Base-by-base conservation (phyloP, 192 early-diverging fungal species). In the Phlyctochytrium planicorne region DNA sequence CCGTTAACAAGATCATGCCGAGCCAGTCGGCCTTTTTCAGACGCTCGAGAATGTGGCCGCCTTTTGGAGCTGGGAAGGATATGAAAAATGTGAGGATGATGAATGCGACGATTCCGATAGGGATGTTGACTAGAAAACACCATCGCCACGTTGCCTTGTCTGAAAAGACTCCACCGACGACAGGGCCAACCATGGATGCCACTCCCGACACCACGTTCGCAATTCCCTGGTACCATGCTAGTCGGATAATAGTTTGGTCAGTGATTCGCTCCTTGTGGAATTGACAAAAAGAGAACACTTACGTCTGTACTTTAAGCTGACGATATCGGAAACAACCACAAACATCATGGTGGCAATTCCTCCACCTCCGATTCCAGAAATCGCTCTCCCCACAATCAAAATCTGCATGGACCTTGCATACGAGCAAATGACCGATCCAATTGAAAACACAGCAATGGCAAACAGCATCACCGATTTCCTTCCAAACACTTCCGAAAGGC, bases 401-500 rank as follows among this genome's bases (percentile, higher is more conserved):
- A 82, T 78, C 23, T 34, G 53, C 75, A 86, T 80, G 55, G 47
- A 66, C 23, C 29, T 27, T 29, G 91, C 85, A 30, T 81, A 69
- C 20, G 91, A 92, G 68, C 93, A 91, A n/a, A 95, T 71, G 1
- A 92, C 62, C 0, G 87, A 90, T 1, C 93, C 93, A 2, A 87
- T 47, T 63, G 87, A 80, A 70, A 96, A 96, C 6, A 93, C 62
- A 33, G 82, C 52, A 27, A 92, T 83, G 0, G 90, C 88, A 31
- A 86, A 78, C 0, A 93, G 62, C 16, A 95, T 79, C 24, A 84
- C 84, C 25, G 67, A 57, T 69, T 93, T 89, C 24, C 92, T 83
- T 29, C 92, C 94, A 77, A 95, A 88, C 63, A 95, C 94, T 60
- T 96, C 94, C 33, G 89, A 84, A 63, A 95, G 82, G 64, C 89